These are phyloP conservation scores for Vitis hybrid DNA, from an alignment of 177 flowering plant species.

Conservation along the genomic window DNA sequence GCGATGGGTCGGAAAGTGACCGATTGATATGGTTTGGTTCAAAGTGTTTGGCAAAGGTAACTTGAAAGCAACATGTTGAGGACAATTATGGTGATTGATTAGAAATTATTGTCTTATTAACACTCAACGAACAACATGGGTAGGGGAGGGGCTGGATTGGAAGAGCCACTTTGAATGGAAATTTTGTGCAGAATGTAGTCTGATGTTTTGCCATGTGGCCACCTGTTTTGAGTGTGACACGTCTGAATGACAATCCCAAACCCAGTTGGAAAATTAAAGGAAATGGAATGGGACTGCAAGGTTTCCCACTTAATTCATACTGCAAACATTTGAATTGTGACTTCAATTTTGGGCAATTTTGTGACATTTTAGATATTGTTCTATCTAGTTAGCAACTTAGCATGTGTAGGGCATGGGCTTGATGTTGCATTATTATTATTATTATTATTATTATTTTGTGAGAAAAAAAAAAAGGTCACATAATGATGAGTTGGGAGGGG, in stretches of 20 bases:
- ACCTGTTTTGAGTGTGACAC: neutral
- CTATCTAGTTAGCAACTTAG: too few relatives aligned
- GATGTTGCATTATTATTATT: too few relatives aligned
- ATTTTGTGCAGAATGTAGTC: neutral
- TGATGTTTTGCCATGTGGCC: neutral
- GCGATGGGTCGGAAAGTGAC: neutral
- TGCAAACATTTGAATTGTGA: too few relatives aligned
- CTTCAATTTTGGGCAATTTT: too few relatives aligned
- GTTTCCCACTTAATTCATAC: too few relatives aligned
- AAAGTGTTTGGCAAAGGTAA: neutral
- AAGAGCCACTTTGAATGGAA: neutral
- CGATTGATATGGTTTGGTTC: neutral
- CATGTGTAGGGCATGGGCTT: too few relatives aligned
- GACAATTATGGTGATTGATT: neutral
- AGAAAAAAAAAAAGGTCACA: too few relatives aligned
- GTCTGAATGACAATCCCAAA: neutral
- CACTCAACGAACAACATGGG: constrained; percentile 3
- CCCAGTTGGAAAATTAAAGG: too few relatives aligned
- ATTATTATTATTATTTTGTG: too few relatives aligned
- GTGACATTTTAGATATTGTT: too few relatives aligned
- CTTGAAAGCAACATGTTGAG: neutral
- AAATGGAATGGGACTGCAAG: too few relatives aligned
- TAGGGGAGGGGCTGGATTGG: neutral
- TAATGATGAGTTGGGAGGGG: too few relatives aligned
- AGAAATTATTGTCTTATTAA: constrained; percentile 1